Conservation (phyloP, 768 basidiomycete genomes). For the Russula brevipes region DNA sequence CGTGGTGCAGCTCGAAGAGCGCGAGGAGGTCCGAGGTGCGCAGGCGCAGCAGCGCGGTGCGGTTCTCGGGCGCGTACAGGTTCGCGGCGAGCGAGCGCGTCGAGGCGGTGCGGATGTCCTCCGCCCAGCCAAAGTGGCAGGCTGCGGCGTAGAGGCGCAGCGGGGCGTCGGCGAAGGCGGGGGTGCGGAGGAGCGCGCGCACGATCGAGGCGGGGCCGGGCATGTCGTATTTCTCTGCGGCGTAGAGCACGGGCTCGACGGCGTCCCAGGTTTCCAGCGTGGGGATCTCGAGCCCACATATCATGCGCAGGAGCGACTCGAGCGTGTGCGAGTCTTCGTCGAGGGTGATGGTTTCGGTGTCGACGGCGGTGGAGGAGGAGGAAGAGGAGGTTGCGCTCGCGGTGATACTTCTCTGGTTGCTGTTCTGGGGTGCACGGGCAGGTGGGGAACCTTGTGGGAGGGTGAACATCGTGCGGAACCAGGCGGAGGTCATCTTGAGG, state of each 20-base stretch:
- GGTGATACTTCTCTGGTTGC: not conserved
- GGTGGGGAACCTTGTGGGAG: slow-evolving; percentile 40
- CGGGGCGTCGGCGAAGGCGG: slow-evolving; percentile 45
- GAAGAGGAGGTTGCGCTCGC: not conserved
- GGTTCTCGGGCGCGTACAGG: slow-evolving; percentile 44
- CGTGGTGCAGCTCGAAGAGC: slow-evolving; percentile 51
- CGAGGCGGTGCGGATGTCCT: slow-evolving; percentile 52
- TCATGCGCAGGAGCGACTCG: slow-evolving; percentile 54
- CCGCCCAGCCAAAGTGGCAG: slow-evolving; percentile 54
- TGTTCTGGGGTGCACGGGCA: not conserved
- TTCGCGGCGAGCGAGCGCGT: slow-evolving; percentile 50
- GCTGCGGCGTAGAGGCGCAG: slow-evolving; percentile 51
- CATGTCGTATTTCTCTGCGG: slow-evolving; percentile 69
- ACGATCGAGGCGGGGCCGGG: slow-evolving; percentile 56
- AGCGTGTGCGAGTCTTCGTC: slow-evolving; percentile 54
- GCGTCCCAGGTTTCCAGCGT: slow-evolving; percentile 46
- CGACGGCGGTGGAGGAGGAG: not conserved
- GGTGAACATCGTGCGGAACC: slow-evolving; percentile 57
- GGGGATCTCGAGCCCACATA: slow-evolving; percentile 52
- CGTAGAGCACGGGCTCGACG: slow-evolving; percentile 54
- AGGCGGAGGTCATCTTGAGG: slow-evolving; percentile 58
- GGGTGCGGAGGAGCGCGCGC: slow-evolving; percentile 52
- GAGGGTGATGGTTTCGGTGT: slow-evolving; percentile 42
- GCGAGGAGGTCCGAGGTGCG: slow-evolving; percentile 48
- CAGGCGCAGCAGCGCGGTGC: slow-evolving; percentile 43